Evolutionary conservation across 306 rosid genomes (phyloP).

Genomic region (Trifolium dubium): DNA sequence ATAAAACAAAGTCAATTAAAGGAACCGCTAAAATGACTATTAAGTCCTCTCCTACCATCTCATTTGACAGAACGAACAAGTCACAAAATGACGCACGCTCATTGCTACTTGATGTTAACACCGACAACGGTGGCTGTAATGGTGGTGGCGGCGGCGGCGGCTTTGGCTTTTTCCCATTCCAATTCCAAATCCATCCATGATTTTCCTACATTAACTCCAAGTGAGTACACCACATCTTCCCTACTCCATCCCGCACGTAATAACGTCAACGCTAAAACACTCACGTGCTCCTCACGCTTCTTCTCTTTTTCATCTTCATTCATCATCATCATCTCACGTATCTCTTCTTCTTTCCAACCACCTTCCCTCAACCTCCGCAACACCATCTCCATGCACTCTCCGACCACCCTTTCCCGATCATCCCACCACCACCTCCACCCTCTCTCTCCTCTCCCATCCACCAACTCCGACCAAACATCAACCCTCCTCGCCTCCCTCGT

Average conservation of each 20-base stretch:
- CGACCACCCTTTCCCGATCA: constrained; percentile 28
- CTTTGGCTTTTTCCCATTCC: background rate
- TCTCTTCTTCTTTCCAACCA: constrained; percentile 89
- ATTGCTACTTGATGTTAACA: background rate
- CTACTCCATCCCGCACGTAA: constrained; percentile 89
- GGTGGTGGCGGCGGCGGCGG: no score
- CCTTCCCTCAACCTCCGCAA: constrained; percentile 67
- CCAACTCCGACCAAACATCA: constrained; percentile 74
- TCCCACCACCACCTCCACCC: constrained; percentile 48
- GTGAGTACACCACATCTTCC: constrained; percentile 76
- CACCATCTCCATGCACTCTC: constrained; percentile 60
- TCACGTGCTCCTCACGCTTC: constrained; percentile 47
- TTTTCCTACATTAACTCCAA: constrained; percentile 45
- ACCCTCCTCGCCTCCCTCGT: constrained; percentile 56
- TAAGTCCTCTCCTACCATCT: no score
- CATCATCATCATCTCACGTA: constrained; percentile 73
- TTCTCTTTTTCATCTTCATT: constrained; percentile 38
- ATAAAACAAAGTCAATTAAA: background rate
- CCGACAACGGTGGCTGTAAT: background rate
- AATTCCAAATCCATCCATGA: constrained; percentile 37
- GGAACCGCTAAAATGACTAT: background rate
- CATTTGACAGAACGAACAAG: background rate
- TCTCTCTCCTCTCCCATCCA: constrained; percentile 40
- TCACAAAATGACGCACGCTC: background rate
- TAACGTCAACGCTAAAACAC: constrained; percentile 48